Evolutionary conservation across 148 eudicot genomes (phyloP), one percentile per base, ranked within the genome.

Genomic region (Heliosperma pusillum): DNA sequence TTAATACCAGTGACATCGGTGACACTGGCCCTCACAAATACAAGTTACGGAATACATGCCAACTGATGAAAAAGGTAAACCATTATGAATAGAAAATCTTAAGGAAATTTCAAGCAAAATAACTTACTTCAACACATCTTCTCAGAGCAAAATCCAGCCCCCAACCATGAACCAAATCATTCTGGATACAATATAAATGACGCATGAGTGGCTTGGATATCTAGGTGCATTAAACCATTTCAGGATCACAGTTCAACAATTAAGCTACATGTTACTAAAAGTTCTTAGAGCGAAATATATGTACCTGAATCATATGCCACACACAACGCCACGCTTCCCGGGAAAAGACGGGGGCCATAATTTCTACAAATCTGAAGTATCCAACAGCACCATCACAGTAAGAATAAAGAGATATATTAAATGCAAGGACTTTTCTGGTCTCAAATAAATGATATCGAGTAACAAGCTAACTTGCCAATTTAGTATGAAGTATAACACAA

Each of bases 111-210:
- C 42, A 36, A 5, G 17, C 50, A 45, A 10, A 50, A 72, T 19
- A 19, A 79, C 92, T 80, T 76, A 92, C 97, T 77, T 90, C 87
- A n/a, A 89, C 96, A 70, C 97, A 92, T 86, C 91, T 87, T 83
- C 96, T 86, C 66, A 92, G 89, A 47, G 97, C 97, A 77, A 92
- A 92, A 83, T 92, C 97, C 73, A 92, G 83, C 74, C 97, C 97
- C 97, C 97, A 92, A 52, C 97, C 97, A 85, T 92, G 97, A 66
- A 92, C 90, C 85, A 92, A 82, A 84, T 92, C 97, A 86, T 92
- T 92, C 97, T 92, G 83, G 50, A 60, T 53, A 73, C 13, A 59
- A 71, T 44, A 27, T 52, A 66, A 66, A 56, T 61, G 12, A 26
- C 15, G 7, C 42, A 36, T 36, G 42, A 26, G 59, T 72, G 8